Conservation (phyloP, 371 early-diverging fungal species). For the Mortierella sp. region DNA sequence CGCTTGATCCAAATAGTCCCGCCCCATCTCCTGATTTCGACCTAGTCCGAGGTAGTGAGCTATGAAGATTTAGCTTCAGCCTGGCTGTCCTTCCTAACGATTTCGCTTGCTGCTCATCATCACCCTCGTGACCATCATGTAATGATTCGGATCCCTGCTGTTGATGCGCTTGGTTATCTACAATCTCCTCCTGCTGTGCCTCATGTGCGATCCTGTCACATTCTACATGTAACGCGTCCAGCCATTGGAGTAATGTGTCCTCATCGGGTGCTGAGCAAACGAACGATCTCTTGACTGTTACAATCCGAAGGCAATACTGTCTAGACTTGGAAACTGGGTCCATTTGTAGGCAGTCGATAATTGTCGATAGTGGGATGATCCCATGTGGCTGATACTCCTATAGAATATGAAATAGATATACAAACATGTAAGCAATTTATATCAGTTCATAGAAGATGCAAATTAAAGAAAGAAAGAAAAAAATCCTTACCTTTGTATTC, state of each 20-base stretch:
- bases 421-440: not conserved
- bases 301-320: slow-evolving; percentile 80
- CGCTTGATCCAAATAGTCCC: slow-evolving; percentile 11
- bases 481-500: slow-evolving; percentile 57
- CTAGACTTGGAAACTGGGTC: slow-evolving; percentile 73
- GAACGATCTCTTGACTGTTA: slow-evolving; percentile 79
- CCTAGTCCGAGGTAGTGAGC: slow-evolving; percentile 17
- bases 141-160: not conserved
- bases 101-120: slow-evolving; percentile 9
- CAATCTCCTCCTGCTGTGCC: slow-evolving; percentile 23
- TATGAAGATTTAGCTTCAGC: slow-evolving; percentile 33
- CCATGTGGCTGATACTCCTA: slow-evolving; percentile 84
- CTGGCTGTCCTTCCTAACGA: slow-evolving; percentile 30
- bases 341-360: slow-evolving; percentile 82
- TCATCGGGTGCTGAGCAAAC: slow-evolving; percentile 77
- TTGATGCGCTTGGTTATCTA: not conserved
- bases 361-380: slow-evolving; percentile 75
- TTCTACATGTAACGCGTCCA: slow-evolving; percentile 71
- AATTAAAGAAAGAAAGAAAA: not conserved
- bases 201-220: slow-evolving; percentile 47
- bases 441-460: too few species aligned
- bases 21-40: slow-evolving; percentile 27
- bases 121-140: slow-evolving; percentile 6
- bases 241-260: slow-evolving; percentile 73
- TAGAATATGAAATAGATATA: slow-evolving; percentile 1